phyloP scores from a whole-genome alignment of 2,329 filamentous ascomycete species.

The Trichoderma sp. region DNA sequence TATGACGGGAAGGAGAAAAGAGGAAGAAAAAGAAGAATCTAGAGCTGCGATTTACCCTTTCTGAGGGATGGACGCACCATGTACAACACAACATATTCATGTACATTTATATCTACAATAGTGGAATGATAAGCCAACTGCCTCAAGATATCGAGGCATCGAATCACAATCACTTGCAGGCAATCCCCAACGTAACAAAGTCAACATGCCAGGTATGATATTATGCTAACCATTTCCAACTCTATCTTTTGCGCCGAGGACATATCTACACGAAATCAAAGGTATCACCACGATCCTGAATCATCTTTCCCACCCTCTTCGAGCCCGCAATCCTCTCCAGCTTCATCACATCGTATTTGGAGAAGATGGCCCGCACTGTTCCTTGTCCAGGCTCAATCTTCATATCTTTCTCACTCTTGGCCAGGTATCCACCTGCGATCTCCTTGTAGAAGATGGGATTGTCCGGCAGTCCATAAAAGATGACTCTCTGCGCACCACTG shows the following conservation, averaged over 20 bases:
- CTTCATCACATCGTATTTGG: slow-evolving; percentile 85
- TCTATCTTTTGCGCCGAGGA: background rate
- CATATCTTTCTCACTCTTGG: slow-evolving; percentile 57
- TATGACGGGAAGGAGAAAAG: background rate
- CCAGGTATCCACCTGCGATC: slow-evolving; percentile 68
- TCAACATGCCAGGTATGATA: background rate
- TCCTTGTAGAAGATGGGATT: slow-evolving; percentile 82
- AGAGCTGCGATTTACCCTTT: background rate
- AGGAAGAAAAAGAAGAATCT: background rate
- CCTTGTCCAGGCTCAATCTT: slow-evolving; percentile 60
- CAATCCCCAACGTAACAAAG: background rate
- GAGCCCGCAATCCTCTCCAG: slow-evolving; percentile 86
- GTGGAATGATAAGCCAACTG: background rate
- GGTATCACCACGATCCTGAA: slow-evolving; percentile 80
- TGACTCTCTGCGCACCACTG: slow-evolving; percentile 76
- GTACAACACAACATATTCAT: slow-evolving; percentile 21
- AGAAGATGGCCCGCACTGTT: slow-evolving; percentile 68
- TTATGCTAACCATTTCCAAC: background rate
- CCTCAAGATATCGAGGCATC: background rate
- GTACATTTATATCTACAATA: slow-evolving; percentile 14
- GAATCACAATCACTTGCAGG: background rate
- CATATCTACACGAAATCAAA: slow-evolving; percentile 80
- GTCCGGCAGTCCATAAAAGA: slow-evolving; percentile 89
- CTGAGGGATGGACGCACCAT: slow-evolving; percentile 7
- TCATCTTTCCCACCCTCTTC: slow-evolving; percentile 78